phyloP scores from a whole-genome alignment of 2,329 filamentous ascomycete species.

The Trichoderma endophyticum region DNA sequence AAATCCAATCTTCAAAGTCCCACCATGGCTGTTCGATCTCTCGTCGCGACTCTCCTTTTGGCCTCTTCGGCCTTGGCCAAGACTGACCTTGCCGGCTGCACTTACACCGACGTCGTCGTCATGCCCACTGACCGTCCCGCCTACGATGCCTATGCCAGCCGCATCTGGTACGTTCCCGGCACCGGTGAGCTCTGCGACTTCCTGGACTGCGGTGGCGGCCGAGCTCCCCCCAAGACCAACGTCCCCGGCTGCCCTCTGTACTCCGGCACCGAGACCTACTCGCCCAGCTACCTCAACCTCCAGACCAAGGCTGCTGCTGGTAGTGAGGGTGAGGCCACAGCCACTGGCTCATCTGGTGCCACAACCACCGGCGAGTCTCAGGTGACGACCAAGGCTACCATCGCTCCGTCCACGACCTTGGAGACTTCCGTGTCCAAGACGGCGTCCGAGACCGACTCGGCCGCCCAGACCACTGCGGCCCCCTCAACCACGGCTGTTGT shows the following conservation, averaged over 20 bases:
- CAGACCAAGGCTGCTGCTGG: conserved; percentile 24
- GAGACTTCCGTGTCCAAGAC: neutral
- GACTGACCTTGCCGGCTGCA: conserved; percentile 48
- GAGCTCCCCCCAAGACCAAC: conserved; percentile 60
- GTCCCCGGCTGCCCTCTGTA: conserved; percentile 60
- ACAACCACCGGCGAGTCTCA: conserved; percentile 15
- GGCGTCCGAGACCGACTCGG: neutral
- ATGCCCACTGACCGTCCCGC: conserved; percentile 29
- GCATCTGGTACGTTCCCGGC: conserved; percentile 59
- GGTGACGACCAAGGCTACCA: neutral
- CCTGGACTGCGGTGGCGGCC: conserved; percentile 66
- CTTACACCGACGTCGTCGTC: conserved; percentile 36
- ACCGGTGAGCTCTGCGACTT: conserved; percentile 62
- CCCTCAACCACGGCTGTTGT: neutral
- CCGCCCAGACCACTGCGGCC: neutral
- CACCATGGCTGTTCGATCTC: conserved; percentile 35
- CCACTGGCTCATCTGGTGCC: conserved; percentile 19
- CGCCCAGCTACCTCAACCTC: conserved; percentile 46
- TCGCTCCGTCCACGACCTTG: conserved; percentile 4
- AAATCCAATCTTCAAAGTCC: neutral
- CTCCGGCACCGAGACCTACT: conserved; percentile 53
- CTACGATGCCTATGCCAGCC: conserved; percentile 46
- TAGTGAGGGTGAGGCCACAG: neutral
- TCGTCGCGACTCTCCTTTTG: conserved; percentile 29
- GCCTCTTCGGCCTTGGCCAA: conserved; percentile 37